Evolutionary conservation across 73 alveolate genomes (phyloP).

Genomic region (Paramecium sonneborni): DNA sequence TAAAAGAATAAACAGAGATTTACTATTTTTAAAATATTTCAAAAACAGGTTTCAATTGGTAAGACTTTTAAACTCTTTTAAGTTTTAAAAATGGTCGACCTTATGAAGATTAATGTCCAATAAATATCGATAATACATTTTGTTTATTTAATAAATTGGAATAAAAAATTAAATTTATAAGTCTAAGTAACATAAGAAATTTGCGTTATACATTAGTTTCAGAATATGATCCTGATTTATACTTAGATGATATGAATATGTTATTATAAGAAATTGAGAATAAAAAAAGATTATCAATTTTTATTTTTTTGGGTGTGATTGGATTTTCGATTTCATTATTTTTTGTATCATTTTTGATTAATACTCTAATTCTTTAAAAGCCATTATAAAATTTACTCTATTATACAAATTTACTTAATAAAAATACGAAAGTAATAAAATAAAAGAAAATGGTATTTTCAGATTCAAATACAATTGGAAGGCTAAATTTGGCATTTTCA

Average conservation of each 20-base stretch:
- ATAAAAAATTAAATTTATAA: not conserved
- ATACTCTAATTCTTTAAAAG: not conserved
- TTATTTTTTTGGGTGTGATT: not conserved
- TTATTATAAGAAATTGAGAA: not conserved
- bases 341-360: not conserved
- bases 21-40: not conserved
- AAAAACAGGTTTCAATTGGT: not conserved
- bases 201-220: not conserved
- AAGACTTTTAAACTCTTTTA: not conserved
- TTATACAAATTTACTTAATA: not conserved
- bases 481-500: not conserved
- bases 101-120: not conserved
- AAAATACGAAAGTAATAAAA: not conserved
- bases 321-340: not conserved
- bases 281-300: not conserved
- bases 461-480: not conserved
- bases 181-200: not conserved
- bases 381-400: not conserved
- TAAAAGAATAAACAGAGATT: not conserved
- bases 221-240: not conserved
- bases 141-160: not conserved
- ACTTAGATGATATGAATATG: not conserved
- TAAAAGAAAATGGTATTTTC: not conserved
- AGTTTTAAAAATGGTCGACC: not conserved
- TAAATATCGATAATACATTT: not conserved